Evolutionary conservation across 164 flowering plant species (phyloP).

Genomic region (Saururus chinensis): DNA sequence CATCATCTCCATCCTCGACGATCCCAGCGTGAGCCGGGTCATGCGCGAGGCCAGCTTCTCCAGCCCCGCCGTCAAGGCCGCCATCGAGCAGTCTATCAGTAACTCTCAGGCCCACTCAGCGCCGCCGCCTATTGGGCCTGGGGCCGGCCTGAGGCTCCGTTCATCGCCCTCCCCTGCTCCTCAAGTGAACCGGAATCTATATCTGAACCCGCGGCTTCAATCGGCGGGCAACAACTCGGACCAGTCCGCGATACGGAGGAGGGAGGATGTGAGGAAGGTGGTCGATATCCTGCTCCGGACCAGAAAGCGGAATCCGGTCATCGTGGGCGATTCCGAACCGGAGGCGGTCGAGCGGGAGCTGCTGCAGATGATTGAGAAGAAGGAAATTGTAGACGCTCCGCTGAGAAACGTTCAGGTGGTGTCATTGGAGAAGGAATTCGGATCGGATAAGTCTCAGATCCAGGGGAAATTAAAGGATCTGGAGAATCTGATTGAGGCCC

Average conservation of each 20-base stretch:
- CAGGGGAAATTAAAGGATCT: constrained; percentile 36
- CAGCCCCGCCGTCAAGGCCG: constrained; percentile 89
- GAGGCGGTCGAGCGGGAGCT: constrained; percentile 53
- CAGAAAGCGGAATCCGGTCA: constrained; percentile 69
- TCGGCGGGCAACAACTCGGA: constrained; percentile 11
- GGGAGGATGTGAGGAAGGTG: constrained; percentile 56
- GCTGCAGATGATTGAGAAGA: constrained; percentile 48
- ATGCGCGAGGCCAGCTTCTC: constrained; percentile 99
- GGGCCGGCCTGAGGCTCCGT: constrained; percentile 25
- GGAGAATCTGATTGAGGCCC: constrained; percentile 32
- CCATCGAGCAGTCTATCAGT: constrained; percentile 69
- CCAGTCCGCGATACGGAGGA: constrained; percentile 30
- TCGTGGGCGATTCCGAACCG: constrained; percentile 83
- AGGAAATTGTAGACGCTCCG: constrained; percentile 37
- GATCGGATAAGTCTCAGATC: constrained; percentile 29
- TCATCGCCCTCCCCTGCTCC: constrained; percentile 28
- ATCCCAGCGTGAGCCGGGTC: constrained; percentile 90
- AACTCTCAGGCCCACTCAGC: constrained; percentile 12
- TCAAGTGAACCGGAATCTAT: constrained; percentile 22
- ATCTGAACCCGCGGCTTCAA: constrained; percentile 59
- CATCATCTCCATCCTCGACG: constrained; percentile 80
- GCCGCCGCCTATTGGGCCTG: constrained; percentile 18
- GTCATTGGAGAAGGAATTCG: constrained; percentile 44
- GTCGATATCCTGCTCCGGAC: constrained; percentile 46
- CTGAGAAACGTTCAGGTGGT: constrained; percentile 45